phyloP scores from a whole-genome alignment of 1,284 basidiomycete genomes.

The Ceratobasidium sp. region DNA sequence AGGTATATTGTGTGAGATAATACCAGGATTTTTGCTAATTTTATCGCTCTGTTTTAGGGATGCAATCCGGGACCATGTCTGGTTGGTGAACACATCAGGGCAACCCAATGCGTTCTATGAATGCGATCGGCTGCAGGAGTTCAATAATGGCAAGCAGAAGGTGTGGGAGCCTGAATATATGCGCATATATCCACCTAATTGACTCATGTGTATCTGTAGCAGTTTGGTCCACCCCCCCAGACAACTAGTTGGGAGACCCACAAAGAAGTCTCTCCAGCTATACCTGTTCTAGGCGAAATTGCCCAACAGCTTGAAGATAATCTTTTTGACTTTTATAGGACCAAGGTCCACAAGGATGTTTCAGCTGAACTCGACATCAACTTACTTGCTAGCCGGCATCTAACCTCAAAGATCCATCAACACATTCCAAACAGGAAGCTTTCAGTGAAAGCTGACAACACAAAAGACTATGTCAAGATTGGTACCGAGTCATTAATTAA shows the following conservation, averaged over 20 bases:
- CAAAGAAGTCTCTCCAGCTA: not conserved
- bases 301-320: not conserved
- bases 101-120: too few species aligned
- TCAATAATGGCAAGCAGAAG: not conserved
- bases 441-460: not conserved
- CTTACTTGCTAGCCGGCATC: not conserved
- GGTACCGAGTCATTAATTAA: not conserved
- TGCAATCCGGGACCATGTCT: too few species aligned
- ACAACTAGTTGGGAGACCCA: conserved; percentile 1
- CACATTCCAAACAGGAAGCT: not conserved
- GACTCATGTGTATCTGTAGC: not conserved
- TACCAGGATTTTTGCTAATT: too few species aligned
- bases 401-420: not conserved
- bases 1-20: too few species aligned
- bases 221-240: not conserved
- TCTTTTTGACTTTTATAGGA: not conserved
- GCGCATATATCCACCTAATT: not conserved
- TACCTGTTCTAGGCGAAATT: not conserved
- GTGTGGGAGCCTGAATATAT: too few species aligned
- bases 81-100: too few species aligned
- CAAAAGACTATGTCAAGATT: conserved; percentile 1
- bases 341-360: not conserved
- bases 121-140: too few species aligned
- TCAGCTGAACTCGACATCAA: not conserved
- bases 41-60: too few species aligned